phyloP scores from a whole-genome alignment of 352 stramenopile species.

The Pythium chondricola region DNA sequence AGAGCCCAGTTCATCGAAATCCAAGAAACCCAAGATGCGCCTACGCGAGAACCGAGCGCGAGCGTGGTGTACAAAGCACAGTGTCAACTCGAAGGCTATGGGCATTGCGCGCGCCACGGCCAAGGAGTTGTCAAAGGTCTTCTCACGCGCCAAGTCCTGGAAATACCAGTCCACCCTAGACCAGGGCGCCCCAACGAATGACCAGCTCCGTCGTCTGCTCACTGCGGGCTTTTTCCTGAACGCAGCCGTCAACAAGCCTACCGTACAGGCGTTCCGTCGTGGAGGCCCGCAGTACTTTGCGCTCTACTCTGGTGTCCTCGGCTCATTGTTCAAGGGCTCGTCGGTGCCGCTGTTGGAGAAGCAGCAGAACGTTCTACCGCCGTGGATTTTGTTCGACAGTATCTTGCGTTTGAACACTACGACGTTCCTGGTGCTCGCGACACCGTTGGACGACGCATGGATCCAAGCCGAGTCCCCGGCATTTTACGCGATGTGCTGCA shows the following conservation, averaged over 20 bases:
- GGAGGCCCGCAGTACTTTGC: slow-evolving; percentile 15
- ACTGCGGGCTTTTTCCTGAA: slow-evolving; percentile 22
- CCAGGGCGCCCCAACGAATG: not conserved
- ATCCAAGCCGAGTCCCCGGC: slow-evolving; percentile 13
- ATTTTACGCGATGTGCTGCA: slow-evolving; percentile 10
- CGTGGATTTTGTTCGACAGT: slow-evolving; percentile 20
- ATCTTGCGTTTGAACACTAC: slow-evolving; percentile 10
- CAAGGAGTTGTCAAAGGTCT: slow-evolving; percentile 12
- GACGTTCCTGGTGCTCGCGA: slow-evolving; percentile 7
- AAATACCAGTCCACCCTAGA: not conserved
- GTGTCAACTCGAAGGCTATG: slow-evolving; percentile 21
- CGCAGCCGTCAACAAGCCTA: slow-evolving; percentile 15
- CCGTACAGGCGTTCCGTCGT: not conserved
- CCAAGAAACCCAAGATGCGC: slow-evolving; percentile 7
- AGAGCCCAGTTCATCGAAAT: not conserved
- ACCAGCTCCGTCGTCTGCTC: slow-evolving; percentile 8
- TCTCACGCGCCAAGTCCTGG: slow-evolving; percentile 14
- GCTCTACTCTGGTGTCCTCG: slow-evolving; percentile 15
- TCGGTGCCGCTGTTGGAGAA: slow-evolving; percentile 8
- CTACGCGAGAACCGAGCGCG: slow-evolving; percentile 13
- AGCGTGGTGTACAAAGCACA: slow-evolving; percentile 15
- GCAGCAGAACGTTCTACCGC: not conserved
- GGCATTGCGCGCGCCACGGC: slow-evolving; percentile 10
- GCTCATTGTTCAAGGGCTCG: slow-evolving; percentile 3
- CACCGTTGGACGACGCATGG: slow-evolving; percentile 20